phyloP scores from a whole-genome alignment of 2,329 filamentous ascomycete genomes.

The Alternaria alternata region DNA sequence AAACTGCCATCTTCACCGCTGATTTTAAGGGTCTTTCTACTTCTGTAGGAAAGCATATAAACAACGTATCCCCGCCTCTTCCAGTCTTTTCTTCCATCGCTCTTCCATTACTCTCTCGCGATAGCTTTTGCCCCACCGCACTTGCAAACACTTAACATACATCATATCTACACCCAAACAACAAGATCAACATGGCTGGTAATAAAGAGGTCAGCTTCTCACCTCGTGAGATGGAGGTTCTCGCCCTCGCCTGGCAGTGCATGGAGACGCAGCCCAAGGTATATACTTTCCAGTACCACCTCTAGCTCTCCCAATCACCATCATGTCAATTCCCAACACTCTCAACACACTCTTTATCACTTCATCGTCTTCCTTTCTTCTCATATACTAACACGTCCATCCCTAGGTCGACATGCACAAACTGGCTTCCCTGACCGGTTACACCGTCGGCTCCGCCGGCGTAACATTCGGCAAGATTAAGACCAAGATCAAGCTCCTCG shows the following conservation, averaged over 20 bases:
- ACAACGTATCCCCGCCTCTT: not conserved
- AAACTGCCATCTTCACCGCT: slow-evolving; percentile 11
- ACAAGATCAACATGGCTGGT: slow-evolving; percentile 19
- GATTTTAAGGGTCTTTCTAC: not conserved
- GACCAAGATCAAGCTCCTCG: slow-evolving; percentile 37
- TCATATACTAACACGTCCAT: slow-evolving; percentile 6
- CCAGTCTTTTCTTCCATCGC: not conserved
- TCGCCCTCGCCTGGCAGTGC: slow-evolving; percentile 47
- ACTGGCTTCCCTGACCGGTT: slow-evolving; percentile 32
- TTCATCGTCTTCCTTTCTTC: slow-evolving; percentile 4
- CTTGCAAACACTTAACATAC: not conserved
- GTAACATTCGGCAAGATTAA: slow-evolving; percentile 46
- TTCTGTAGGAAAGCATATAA: not conserved
- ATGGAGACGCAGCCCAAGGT: slow-evolving; percentile 46
- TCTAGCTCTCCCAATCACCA: not conserved
- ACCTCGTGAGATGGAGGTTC: slow-evolving; percentile 40
- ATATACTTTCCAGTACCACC: not conserved
- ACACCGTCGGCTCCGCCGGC: slow-evolving; percentile 35
- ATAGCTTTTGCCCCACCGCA: not conserved
- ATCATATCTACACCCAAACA: not conserved
- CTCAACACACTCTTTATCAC: not conserved
- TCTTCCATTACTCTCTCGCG: slow-evolving; percentile 1
- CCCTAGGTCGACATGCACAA: slow-evolving; percentile 29
- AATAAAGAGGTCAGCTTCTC: slow-evolving; percentile 24
- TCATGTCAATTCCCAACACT: not conserved